Evolutionary conservation across 2,329 filamentous ascomycete species (phyloP).

Genomic region (Trichoderma aggressivum): DNA sequence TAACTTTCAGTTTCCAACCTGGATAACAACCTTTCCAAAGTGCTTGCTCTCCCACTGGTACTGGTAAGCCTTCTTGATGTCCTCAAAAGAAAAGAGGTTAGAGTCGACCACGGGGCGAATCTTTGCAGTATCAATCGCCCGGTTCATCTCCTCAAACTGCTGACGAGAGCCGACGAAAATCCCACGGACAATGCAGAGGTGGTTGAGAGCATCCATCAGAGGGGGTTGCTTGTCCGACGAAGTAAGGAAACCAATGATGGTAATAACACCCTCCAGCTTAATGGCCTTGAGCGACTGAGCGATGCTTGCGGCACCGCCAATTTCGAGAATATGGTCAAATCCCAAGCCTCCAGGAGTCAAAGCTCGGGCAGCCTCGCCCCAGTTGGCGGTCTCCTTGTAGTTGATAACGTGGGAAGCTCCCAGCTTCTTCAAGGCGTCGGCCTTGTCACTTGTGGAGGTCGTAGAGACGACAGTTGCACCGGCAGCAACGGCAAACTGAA

Average conservation of each 20-base stretch:
- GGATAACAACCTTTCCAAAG: constrained; percentile 3
- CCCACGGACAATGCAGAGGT: constrained; percentile 34
- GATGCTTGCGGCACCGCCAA: constrained; percentile 40
- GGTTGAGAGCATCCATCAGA: not conserved
- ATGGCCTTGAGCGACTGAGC: constrained; percentile 39
- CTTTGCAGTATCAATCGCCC: constrained; percentile 42
- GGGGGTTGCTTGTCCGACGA: not conserved
- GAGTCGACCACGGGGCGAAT: constrained; percentile 42
- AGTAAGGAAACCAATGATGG: constrained; percentile 31
- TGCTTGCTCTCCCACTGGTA: constrained; percentile 12
- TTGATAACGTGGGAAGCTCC: constrained; percentile 44
- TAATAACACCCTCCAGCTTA: constrained; percentile 40
- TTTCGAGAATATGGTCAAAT: constrained; percentile 43
- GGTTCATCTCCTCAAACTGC: constrained; percentile 44
- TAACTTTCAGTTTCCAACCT: not conserved
- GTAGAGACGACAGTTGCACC: constrained; percentile 43
- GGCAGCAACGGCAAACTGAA: constrained; percentile 40
- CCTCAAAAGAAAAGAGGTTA: constrained; percentile 38
- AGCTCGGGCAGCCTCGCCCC: constrained; percentile 37
- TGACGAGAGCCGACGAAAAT: constrained; percentile 38
- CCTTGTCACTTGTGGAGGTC: constrained; percentile 38
- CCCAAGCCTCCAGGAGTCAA: constrained; percentile 35
- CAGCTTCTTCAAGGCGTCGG: constrained; percentile 34
- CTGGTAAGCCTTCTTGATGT: constrained; percentile 34
- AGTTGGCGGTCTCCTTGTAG: constrained; percentile 38